Percentiles rank a stretch among this genome's conserved stretches.
Evolutionary conservation across 352 stramenopile species (phyloP).

Genomic region (Phytophthora pseudosyringae): DNA sequence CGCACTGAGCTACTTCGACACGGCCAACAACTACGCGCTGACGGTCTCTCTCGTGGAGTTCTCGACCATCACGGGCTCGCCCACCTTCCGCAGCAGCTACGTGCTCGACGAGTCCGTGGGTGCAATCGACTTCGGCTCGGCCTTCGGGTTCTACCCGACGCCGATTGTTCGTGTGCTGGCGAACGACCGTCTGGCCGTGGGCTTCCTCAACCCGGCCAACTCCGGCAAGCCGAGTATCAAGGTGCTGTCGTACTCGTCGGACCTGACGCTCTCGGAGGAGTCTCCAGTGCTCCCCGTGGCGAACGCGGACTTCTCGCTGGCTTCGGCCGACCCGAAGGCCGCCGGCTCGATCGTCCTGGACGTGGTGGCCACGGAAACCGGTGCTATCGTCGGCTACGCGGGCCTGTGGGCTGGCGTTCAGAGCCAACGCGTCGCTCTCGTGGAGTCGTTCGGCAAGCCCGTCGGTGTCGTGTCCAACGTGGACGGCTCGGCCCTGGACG

Average conservation of each 20-base stretch:
- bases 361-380: constrained; percentile 56
- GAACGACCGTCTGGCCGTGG: constrained; percentile 63
- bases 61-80: constrained; percentile 52
- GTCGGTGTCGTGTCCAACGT: constrained; percentile 76
- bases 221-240: constrained; percentile 76
- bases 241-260: constrained; percentile 69
- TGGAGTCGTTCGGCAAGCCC: constrained; percentile 74
- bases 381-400: constrained; percentile 64
- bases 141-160: constrained; percentile 72
- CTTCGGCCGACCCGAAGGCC: constrained; percentile 56
- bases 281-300: constrained; percentile 72
- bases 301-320: constrained; percentile 75
- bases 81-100: constrained; percentile 76
- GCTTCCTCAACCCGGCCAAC: constrained; percentile 83
- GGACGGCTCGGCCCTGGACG: constrained; percentile 54
- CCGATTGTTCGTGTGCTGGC: constrained; percentile 59
- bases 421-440: constrained; percentile 73
- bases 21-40: constrained; percentile 75
- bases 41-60: constrained; percentile 76
- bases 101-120: constrained; percentile 67
- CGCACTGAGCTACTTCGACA: constrained; percentile 75
- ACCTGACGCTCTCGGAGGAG: constrained; percentile 54
- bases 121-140: constrained; percentile 72
- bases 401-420: constrained; percentile 59
- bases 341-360: constrained; percentile 64